Evolutionary conservation across 495 filamentous ascomycete species (phyloP).

Genomic region (Neurospora sublineolata): DNA sequence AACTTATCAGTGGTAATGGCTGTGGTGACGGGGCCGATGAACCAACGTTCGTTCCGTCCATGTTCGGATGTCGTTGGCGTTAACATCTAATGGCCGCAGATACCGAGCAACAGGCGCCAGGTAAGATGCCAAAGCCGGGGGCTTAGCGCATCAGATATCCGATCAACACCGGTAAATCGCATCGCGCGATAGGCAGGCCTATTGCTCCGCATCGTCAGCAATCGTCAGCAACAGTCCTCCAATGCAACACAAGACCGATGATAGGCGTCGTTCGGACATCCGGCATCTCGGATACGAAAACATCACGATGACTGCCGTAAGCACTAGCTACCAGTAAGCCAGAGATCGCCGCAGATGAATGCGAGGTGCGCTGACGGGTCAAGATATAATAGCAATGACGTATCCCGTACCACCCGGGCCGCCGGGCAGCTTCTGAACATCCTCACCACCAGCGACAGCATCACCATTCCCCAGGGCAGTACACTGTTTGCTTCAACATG

Average conservation of each 20-base stretch:
- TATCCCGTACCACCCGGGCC: too few species aligned
- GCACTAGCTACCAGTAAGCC: not conserved
- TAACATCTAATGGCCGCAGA: not conserved
- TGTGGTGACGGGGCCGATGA: not conserved
- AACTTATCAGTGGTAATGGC: not conserved
- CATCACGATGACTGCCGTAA: not conserved
- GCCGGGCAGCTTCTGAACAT: not conserved
- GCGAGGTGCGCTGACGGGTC: not conserved
- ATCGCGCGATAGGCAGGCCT: not conserved
- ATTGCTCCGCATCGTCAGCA: not conserved
- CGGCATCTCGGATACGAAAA: too few species aligned
- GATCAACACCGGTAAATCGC: not conserved
- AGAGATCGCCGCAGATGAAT: not conserved
- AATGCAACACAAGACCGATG: not conserved
- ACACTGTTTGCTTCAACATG: not conserved
- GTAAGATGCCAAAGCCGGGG: not conserved
- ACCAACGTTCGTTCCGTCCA: not conserved
- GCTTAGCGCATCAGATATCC: not conserved
- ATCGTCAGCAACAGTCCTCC: not conserved
- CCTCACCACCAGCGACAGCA: not conserved
- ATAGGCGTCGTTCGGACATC: not conserved
- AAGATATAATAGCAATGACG: not conserved
- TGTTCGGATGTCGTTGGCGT: not conserved
- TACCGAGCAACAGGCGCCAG: not conserved
- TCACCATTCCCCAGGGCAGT: not conserved